These are phyloP conservation scores for Colletotrichum sp. DNA, from an alignment of 2,329 filamentous ascomycete genomes.

Conservation along the genomic window DNA sequence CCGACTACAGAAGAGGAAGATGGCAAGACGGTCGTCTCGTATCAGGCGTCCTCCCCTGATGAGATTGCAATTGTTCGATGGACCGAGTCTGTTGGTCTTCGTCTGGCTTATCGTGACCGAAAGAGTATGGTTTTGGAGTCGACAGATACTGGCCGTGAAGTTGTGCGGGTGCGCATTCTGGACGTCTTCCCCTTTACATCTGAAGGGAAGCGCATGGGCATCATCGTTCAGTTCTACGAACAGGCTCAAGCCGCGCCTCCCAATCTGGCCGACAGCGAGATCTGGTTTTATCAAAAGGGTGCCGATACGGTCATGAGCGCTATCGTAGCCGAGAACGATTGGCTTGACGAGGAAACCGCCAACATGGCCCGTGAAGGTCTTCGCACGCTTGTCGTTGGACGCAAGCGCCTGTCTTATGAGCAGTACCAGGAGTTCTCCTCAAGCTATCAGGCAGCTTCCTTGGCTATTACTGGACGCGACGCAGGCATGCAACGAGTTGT, in stretches of 20 bases:
- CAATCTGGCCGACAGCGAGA: slow-evolving; percentile 70
- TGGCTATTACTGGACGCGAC: slow-evolving; percentile 83
- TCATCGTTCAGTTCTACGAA: slow-evolving; percentile 86
- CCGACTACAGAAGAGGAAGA: slow-evolving; percentile 86
- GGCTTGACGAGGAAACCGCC: slow-evolving; percentile 98
- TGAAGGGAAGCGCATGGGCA: slow-evolving; percentile 97
- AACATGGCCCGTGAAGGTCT: slow-evolving; percentile 99
- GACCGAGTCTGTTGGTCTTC: slow-evolving; percentile 90
- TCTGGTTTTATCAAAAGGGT: slow-evolving; percentile 99
- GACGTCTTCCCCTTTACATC: slow-evolving; percentile 98
- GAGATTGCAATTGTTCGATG: slow-evolving; percentile 98
- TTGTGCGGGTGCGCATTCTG: slow-evolving; percentile 86
- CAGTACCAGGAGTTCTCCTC: slow-evolving; percentile 83
- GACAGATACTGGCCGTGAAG: slow-evolving; percentile 71
- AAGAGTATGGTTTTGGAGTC: slow-evolving; percentile 85
- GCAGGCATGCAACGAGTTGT: slow-evolving; percentile 81
- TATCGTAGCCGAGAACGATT: slow-evolving; percentile 95
- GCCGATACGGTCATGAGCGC: slow-evolving; percentile 98
- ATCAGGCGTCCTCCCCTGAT: slow-evolving; percentile 96
- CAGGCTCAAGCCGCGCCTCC: slow-evolving; percentile 53
- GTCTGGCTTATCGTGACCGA: slow-evolving; percentile 84
- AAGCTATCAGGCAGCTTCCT: slow-evolving; percentile 78
- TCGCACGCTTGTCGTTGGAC: slow-evolving; percentile 92
- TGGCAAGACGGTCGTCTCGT: slow-evolving; percentile 78
- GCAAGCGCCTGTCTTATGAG: slow-evolving; percentile 79